phyloP scores from a whole-genome alignment of 306 rosid genomes.

The Prunus dulcis region DNA sequence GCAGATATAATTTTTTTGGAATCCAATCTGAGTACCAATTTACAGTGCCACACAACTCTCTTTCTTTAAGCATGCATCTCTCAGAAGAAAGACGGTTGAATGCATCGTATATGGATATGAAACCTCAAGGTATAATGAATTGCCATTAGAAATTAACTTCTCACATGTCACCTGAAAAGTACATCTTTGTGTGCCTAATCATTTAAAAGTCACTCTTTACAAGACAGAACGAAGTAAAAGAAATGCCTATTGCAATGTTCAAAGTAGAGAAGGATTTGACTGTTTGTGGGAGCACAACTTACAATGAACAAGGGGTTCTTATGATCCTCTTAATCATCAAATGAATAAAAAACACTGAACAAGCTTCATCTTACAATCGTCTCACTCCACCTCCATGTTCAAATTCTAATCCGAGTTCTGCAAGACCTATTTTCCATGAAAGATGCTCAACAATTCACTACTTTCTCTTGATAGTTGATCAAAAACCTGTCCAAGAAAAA shows the following conservation, averaged over 20 bases:
- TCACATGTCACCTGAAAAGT: neutral
- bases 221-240: neutral
- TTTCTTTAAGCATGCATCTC: neutral
- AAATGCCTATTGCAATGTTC: neutral
- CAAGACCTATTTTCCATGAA: neutral
- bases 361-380: neutral
- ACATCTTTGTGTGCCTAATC: neutral
- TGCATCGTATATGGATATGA: no score
- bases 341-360: neutral
- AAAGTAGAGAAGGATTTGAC: neutral
- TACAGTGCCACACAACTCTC: neutral
- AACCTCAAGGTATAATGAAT: neutral
- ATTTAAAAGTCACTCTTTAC: neutral
- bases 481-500: conserved; percentile 1
- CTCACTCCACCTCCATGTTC: neutral
- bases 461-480: conserved; percentile 2
- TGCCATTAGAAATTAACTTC: neutral
- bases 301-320: neutral
- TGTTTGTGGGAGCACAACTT: neutral
- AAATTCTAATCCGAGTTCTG: neutral
- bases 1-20: neutral
- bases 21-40: neutral
- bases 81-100: neutral
- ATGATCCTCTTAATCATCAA: neutral
- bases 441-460: neutral